Percentiles rank a stretch among this genome's conserved stretches.
These are phyloP conservation scores for Clarireedia hainanense DNA, from an alignment of 2,329 filamentous ascomycete genomes.

Conservation along the genomic window DNA sequence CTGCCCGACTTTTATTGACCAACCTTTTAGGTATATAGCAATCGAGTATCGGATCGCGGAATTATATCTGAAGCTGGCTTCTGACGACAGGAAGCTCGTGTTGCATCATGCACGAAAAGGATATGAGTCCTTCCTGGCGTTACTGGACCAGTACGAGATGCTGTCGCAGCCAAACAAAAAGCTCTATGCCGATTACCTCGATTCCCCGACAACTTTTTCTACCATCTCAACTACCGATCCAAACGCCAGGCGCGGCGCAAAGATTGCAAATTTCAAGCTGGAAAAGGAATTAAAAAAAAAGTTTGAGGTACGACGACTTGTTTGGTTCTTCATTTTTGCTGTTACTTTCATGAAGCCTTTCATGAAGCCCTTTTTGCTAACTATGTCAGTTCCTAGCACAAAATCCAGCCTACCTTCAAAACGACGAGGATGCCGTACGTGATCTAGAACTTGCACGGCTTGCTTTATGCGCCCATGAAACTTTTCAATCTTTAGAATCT, in stretches of 20 bases:
- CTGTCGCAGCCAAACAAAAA: conserved; percentile 57
- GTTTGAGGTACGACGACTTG: conserved; percentile 50
- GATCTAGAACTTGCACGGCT: conserved; percentile 72
- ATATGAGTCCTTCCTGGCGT: conserved; percentile 72
- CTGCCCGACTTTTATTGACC: background rate
- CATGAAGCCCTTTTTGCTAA: conserved; percentile 12
- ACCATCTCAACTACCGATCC: conserved; percentile 59
- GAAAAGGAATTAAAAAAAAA: conserved; percentile 81
- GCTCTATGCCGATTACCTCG: conserved; percentile 64
- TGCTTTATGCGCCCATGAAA: conserved; percentile 63
- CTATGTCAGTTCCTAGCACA: conserved; percentile 46
- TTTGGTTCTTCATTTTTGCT: too few relatives aligned
- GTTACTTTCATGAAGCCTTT: too few relatives aligned
- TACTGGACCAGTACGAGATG: conserved; percentile 72
- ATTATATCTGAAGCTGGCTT: conserved; percentile 60
- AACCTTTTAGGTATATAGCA: conserved; percentile 53
- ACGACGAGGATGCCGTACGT: conserved; percentile 79
- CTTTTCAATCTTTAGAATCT: conserved; percentile 82
- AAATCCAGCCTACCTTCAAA: conserved; percentile 52
- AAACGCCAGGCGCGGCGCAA: conserved; percentile 65
- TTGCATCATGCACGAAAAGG: conserved; percentile 57
- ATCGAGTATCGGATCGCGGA: conserved; percentile 75
- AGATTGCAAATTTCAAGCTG: conserved; percentile 76
- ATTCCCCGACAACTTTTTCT: conserved; percentile 65
- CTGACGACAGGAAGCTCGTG: conserved; percentile 50